Conservation (phyloP, 768 basidiomycete species). For the Cyclocybe cylindracea region DNA sequence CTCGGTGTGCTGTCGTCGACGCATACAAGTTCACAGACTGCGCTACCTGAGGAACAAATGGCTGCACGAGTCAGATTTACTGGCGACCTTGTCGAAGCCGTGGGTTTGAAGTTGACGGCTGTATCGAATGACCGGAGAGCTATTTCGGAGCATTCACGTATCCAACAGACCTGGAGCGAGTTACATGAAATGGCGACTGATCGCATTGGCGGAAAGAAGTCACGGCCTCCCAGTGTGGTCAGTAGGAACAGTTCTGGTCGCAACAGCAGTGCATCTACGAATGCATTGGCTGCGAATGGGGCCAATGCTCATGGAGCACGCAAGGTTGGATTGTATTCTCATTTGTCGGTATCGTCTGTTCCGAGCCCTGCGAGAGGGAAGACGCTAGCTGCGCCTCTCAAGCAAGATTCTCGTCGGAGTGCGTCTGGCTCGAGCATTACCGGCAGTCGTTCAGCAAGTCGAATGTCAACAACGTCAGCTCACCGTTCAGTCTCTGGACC, state of each 20-base stretch:
- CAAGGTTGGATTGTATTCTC: constrained; percentile 28
- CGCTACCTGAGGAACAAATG: constrained; percentile 70
- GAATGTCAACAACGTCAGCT: constrained; percentile 53
- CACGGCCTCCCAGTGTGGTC: constrained; percentile 63
- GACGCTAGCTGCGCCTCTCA: constrained; percentile 47
- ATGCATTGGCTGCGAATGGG: constrained; percentile 12
- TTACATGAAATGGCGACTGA: constrained; percentile 81
- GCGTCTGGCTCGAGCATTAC: constrained; percentile 48
- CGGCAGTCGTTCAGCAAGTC: constrained; percentile 56
- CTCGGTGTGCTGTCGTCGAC: constrained; percentile 49
- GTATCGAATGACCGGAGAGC: constrained; percentile 65
- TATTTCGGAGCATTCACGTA: constrained; percentile 57
- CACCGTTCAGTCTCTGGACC: constrained; percentile 75
- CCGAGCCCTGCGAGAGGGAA: constrained; percentile 36
- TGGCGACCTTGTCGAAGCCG: constrained; percentile 44
- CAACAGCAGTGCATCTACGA: constrained; percentile 51
- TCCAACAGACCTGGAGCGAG: constrained; percentile 80
- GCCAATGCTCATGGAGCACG: constrained; percentile 18
- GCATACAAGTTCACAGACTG: constrained; percentile 40
- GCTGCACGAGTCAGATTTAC: constrained; percentile 66
- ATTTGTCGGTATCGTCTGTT: constrained; percentile 33
- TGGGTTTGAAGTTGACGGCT: constrained; percentile 40
- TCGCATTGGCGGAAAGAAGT: constrained; percentile 57
- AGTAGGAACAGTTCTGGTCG: constrained; percentile 63
- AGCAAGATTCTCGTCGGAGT: constrained; percentile 45